Evolutionary conservation across 176 grass and related monocot genomes (phyloP), one percentile per base, ranked within the genome.

Genomic region (Neostapfia colusana): DNA sequence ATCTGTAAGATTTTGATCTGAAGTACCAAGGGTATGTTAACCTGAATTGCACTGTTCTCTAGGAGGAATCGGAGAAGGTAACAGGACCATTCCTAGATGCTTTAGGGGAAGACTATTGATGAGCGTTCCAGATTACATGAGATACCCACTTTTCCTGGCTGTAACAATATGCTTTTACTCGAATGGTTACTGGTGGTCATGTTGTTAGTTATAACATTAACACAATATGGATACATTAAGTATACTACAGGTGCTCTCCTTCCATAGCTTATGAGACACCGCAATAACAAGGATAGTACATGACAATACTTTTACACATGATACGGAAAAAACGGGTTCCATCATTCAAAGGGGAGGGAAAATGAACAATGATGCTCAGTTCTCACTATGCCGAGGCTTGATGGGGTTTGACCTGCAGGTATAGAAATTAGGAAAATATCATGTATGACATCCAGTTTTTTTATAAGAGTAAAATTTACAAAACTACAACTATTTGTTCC

Each of bases 101-200:
- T 74, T 24, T 99, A 78, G 91, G 91, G 67, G 95, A 98, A 88
- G 95, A 95, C 24, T 92, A 90, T 87, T 84, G n/a, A n/a, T n/a
- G n/a, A n/a, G n/a, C n/a, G n/a, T n/a, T n/a, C n/a, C n/a, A 27
- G 27, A 46, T 72, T 35, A 28, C 8, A 60, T 21, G 8, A 3
- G 34, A 14, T 21, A 23, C 8, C 10, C 17, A 50, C 8, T 5
- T 78, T 63, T 50, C 18, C 6, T 3, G 0, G 40, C 15, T 76
- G 26, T 12, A 63, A 76, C 10, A 23, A 46, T 46, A 46, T 69
- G 56, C 10, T 46, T 25, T 18, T 28, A 23, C 14, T 28, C 7
- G n/a, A n/a, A n/a, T n/a, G n/a, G n/a, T n/a, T 24, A 60, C 63
- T 39, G 25, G 43, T 10, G 41, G n/a, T n/a, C 65, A 70, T 64